Evolutionary conservation across 2,329 filamentous ascomycete species (phyloP).

Genomic region (Microascus cirrosus): DNA sequence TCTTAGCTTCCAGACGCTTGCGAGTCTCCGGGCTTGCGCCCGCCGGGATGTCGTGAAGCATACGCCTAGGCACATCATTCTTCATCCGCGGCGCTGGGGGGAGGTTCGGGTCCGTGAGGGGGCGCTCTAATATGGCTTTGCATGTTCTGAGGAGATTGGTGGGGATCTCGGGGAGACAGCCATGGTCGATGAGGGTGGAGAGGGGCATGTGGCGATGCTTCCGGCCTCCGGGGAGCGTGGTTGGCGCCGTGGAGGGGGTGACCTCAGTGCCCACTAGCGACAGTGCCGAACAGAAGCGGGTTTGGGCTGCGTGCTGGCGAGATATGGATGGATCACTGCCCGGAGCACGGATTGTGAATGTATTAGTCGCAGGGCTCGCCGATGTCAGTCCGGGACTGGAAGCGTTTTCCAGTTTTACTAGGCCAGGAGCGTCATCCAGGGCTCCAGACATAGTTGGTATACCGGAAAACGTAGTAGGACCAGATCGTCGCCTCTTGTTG

Average conservation of each 20-base stretch:
- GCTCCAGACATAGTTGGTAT: too few relatives aligned
- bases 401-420: too few relatives aligned
- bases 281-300: background rate
- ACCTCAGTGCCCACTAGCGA: background rate
- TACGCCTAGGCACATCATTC: background rate
- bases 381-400: too few relatives aligned
- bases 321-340: background rate
- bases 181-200: background rate
- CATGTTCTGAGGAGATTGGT: background rate
- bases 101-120: background rate
- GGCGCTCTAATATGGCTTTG: background rate
- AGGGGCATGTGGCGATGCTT: background rate
- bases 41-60: background rate
- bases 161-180: background rate
- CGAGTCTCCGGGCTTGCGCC: background rate
- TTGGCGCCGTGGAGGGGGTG: background rate
- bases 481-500: too few relatives aligned
- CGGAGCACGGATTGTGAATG: background rate
- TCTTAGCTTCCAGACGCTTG: background rate
- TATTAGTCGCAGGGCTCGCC: too few relatives aligned
- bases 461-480: too few relatives aligned
- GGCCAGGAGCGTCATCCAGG: too few relatives aligned
- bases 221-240: background rate
- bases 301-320: background rate
- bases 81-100: background rate